phyloP scores from a whole-genome alignment of 345 rosid species.

The Trapa incisa region DNA sequence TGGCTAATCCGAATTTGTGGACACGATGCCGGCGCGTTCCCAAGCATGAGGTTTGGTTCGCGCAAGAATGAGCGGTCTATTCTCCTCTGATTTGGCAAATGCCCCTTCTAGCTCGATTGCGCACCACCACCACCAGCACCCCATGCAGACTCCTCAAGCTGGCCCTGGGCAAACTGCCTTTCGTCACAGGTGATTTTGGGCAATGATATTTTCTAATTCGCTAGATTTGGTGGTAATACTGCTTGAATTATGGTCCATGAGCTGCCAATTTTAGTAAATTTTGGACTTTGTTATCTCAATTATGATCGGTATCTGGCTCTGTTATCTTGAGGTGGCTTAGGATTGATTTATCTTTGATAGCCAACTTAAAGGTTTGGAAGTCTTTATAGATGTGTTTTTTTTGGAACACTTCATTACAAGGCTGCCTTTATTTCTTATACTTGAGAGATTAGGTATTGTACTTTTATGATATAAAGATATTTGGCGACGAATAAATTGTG shows the following conservation, averaged over 20 bases:
- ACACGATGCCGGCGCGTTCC: background rate
- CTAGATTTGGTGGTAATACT: background rate
- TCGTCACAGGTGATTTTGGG: background rate
- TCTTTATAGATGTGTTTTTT: background rate
- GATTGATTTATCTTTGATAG: background rate
- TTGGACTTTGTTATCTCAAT: background rate
- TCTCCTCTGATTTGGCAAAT: background rate
- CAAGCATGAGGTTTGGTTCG: slow-evolving; percentile 2
- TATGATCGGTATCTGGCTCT: background rate
- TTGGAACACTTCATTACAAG: background rate
- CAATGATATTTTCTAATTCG: background rate
- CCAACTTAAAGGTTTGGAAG: background rate
- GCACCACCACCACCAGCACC: background rate
- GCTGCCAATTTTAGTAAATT: background rate
- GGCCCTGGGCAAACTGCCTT: background rate
- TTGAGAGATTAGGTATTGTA: background rate
- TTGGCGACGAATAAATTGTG: background rate
- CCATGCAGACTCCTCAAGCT: background rate
- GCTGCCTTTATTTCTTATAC: background rate
- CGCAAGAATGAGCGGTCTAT: background rate
- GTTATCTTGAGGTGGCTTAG: background rate
- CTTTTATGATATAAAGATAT: background rate
- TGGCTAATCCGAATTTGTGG: background rate
- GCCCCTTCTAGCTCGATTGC: background rate
- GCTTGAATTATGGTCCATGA: background rate